These are phyloP conservation scores for Avena atlantica DNA, from an alignment of 176 grass and related monocot genomes.

Conservation along the genomic window DNA sequence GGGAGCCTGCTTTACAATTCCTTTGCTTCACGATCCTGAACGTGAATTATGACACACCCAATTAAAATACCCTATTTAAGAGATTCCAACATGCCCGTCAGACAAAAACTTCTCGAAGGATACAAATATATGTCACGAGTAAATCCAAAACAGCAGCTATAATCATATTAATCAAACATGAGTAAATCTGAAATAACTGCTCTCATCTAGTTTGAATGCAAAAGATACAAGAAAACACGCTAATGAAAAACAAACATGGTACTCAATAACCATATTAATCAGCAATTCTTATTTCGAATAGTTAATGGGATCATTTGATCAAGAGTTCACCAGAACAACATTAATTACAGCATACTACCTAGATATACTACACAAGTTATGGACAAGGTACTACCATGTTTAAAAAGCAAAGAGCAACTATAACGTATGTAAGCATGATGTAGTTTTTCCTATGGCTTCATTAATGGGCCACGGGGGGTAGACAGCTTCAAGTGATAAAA, in stretches of 20 bases:
- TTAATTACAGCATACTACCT: slow-evolving; percentile 14
- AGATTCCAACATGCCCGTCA: slow-evolving; percentile 89
- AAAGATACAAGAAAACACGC: slow-evolving; percentile 31
- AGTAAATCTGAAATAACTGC: slow-evolving; percentile 41
- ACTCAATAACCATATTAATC: slow-evolving; percentile 16
- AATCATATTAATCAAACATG: slow-evolving; percentile 26
- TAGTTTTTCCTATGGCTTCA: slow-evolving; percentile 22
- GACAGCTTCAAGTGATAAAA: slow-evolving; percentile 30
- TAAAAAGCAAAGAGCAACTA: not conserved
- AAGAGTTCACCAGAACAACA: slow-evolving; percentile 29
- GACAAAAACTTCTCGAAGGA: slow-evolving; percentile 56
- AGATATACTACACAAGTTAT: slow-evolving; percentile 11
- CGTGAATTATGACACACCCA: slow-evolving; percentile 96
- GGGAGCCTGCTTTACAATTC: slow-evolving; percentile 82
- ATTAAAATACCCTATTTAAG: slow-evolving; percentile 95
- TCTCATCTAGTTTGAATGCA: slow-evolving; percentile 41
- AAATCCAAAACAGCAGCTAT: slow-evolving; percentile 55
- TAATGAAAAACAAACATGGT: slow-evolving; percentile 38
- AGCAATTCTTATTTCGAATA: slow-evolving; percentile 37
- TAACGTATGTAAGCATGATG: slow-evolving; percentile 2
- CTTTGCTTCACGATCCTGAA: slow-evolving; percentile 84
- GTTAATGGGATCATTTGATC: slow-evolving; percentile 15
- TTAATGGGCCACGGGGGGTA: slow-evolving; percentile 6
- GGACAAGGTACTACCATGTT: slow-evolving; percentile 23
- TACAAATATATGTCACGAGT: slow-evolving; percentile 61